Evolutionary conservation across 2,329 filamentous ascomycete genomes (phyloP).

Genomic region (Xenoacremonium recifei): DNA sequence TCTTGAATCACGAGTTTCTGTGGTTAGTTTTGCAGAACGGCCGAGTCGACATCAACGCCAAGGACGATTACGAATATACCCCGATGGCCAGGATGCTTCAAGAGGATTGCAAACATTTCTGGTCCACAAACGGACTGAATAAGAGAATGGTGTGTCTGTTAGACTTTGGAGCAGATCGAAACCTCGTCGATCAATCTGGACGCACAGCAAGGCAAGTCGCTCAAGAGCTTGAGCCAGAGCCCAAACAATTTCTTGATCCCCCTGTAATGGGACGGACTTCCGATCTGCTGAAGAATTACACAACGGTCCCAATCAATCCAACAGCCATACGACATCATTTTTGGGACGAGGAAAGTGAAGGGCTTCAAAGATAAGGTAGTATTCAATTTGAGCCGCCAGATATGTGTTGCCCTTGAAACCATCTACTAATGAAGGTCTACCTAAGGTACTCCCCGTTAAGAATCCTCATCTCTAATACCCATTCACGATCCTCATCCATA

Average conservation of each 20-base stretch:
- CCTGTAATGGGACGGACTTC: too few species aligned
- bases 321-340: too few species aligned
- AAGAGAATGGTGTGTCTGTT: not conserved
- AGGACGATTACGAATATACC: not conserved
- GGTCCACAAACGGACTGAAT: not conserved
- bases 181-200: not conserved
- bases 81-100: too few species aligned
- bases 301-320: not conserved
- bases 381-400: too few species aligned
- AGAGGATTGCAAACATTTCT: not conserved
- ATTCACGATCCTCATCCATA: too few species aligned
- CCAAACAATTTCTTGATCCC: not conserved
- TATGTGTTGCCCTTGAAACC: too few species aligned
- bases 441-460: too few species aligned
- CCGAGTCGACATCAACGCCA: not conserved
- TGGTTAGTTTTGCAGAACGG: not conserved
- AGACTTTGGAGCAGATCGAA: not conserved
- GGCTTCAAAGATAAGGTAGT: too few species aligned
- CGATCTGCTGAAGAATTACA: not conserved
- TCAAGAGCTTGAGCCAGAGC: not conserved
- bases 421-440: too few species aligned
- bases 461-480: too few species aligned
- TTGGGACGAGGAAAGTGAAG: too few species aligned
- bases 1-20: not conserved
- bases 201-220: not conserved